Conservation (phyloP, 371 early-diverging fungal species). For the Syncephalastrum contaminatum region DNA sequence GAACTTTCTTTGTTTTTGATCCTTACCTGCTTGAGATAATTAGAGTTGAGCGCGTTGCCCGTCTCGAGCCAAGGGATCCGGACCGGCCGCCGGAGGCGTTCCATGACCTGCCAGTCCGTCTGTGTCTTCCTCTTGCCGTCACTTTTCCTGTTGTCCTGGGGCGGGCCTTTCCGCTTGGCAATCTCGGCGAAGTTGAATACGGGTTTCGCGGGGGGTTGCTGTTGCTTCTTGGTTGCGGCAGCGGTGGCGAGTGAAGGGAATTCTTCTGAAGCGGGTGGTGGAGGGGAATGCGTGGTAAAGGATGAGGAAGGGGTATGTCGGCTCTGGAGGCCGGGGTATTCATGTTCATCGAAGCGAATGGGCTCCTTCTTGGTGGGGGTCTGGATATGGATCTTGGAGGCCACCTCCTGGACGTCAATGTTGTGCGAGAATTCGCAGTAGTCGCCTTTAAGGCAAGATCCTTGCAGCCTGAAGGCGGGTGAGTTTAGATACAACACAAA, state of each 20-base stretch:
- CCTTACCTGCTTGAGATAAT: slow-evolving; percentile 48
- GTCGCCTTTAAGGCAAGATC: slow-evolving; percentile 69
- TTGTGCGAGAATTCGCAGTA: slow-evolving; percentile 66
- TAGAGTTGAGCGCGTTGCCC: slow-evolving; percentile 42
- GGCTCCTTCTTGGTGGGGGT: slow-evolving; percentile 3
- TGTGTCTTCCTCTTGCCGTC: slow-evolving; percentile 8
- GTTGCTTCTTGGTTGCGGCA: slow-evolving; percentile 19
- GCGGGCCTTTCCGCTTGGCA: slow-evolving; percentile 31
- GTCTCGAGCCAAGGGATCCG: slow-evolving; percentile 61
- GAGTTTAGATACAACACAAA: slow-evolving; percentile 2
- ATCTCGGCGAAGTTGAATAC: slow-evolving; percentile 35
- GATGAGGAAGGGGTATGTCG: background rate
- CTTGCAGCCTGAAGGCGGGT: slow-evolving; percentile 50
- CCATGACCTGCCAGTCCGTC: slow-evolving; percentile 4
- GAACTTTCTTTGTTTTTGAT: background rate
- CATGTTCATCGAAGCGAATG: slow-evolving; percentile 19
- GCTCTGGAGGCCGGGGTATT: slow-evolving; percentile 31
- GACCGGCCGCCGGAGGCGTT: slow-evolving; percentile 34
- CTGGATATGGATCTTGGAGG: slow-evolving; percentile 26
- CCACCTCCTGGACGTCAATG: slow-evolving; percentile 47
- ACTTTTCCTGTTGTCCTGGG: slow-evolving; percentile 13
- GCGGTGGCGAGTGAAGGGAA: slow-evolving; percentile 38
- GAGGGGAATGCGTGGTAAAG: too few species aligned
- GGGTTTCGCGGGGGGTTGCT: slow-evolving; percentile 1
- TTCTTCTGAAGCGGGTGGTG: slow-evolving; percentile 22